A percentile compares a stretch with the other conserved stretches of the same genome.
phyloP scores from a whole-genome alignment of 179 eudicot species.

The Heliamphora pulchella region DNA sequence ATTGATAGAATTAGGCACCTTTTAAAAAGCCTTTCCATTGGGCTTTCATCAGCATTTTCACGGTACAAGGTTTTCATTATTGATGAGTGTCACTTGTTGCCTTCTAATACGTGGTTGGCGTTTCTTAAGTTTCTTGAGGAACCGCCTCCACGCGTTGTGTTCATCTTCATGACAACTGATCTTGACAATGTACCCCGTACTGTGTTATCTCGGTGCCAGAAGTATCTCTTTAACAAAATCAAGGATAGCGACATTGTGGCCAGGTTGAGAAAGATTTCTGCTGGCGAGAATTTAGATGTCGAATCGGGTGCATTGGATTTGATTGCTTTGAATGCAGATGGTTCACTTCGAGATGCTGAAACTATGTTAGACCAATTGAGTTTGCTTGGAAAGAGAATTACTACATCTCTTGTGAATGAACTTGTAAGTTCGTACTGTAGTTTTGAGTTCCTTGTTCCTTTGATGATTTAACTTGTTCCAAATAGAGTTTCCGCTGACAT shows the following conservation, averaged over 20 bases:
- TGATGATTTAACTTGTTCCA: background rate
- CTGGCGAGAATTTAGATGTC: conserved; percentile 66
- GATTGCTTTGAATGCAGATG: conserved; percentile 93
- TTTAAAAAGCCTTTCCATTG: conserved; percentile 44
- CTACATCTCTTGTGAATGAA: conserved; percentile 82
- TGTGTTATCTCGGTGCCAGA: conserved; percentile 76
- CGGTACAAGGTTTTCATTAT: conserved; percentile 57
- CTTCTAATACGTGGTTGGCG: conserved; percentile 76
- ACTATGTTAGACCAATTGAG: conserved; percentile 96
- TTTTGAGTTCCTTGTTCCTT: background rate
- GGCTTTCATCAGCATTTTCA: conserved; percentile 43
- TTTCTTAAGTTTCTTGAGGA: conserved; percentile 81
- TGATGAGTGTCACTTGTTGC: conserved; percentile 86
- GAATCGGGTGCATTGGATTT: conserved; percentile 77
- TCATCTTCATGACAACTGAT: conserved; percentile 75
- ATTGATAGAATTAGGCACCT: conserved; percentile 50
- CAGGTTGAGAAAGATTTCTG: conserved; percentile 58
- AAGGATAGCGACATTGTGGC: conserved; percentile 65
- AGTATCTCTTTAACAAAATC: conserved; percentile 76
- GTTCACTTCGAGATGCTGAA: conserved; percentile 95
- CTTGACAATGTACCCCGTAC: conserved; percentile 82
- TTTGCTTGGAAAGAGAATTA: conserved; percentile 82
- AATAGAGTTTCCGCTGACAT: background rate
- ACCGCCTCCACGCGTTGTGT: conserved; percentile 61
- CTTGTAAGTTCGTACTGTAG: conserved; percentile 53